These are phyloP conservation scores for Pochonia chlamydosporia DNA, from an alignment of 2,329 filamentous ascomycete genomes.

Conservation along the genomic window DNA sequence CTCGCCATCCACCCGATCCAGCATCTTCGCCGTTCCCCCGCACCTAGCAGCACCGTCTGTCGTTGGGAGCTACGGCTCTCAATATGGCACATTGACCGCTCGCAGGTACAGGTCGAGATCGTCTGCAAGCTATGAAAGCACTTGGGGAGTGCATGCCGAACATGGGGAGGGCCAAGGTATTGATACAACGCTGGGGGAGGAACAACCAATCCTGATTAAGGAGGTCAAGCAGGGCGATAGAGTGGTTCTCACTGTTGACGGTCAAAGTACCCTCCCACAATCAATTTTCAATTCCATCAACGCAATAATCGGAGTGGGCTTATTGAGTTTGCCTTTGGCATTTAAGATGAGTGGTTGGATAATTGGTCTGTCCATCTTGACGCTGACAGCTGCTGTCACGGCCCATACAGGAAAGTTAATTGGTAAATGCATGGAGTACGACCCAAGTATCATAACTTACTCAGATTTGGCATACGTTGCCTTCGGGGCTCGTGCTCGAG, in stretches of 20 bases:
- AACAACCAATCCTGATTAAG: constrained; percentile 78
- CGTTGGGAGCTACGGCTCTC: constrained; percentile 60
- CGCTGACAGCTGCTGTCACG: constrained; percentile 69
- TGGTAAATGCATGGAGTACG: constrained; percentile 82
- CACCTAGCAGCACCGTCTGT: constrained; percentile 63
- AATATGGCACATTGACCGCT: constrained; percentile 46
- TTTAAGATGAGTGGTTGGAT: constrained; percentile 87
- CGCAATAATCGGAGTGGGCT: constrained; percentile 81
- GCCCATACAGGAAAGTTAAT: constrained; percentile 81
- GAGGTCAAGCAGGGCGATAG: constrained; percentile 85
- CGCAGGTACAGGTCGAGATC: constrained; percentile 26
- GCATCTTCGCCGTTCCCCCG: constrained; percentile 52
- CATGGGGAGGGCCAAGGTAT: constrained; percentile 15
- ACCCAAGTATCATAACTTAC: constrained; percentile 83
- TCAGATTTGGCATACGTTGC: constrained; percentile 89
- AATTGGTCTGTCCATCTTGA: constrained; percentile 68
- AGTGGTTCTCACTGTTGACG: constrained; percentile 76
- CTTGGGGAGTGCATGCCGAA: constrained; percentile 29
- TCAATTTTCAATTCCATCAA: constrained; percentile 97
- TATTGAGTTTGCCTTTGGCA: constrained; percentile 83
- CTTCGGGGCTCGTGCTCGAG: constrained; percentile 74
- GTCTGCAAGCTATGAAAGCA: constrained; percentile 39
- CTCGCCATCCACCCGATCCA: constrained; percentile 26
- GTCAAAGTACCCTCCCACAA: constrained; percentile 91
- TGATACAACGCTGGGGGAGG: constrained; percentile 20